Percentiles rank a stretch among this genome's conserved stretches.
These are phyloP conservation scores for Cryptococcus sp. DNA, from an alignment of 1,284 basidiomycete species.

Conservation along the genomic window DNA sequence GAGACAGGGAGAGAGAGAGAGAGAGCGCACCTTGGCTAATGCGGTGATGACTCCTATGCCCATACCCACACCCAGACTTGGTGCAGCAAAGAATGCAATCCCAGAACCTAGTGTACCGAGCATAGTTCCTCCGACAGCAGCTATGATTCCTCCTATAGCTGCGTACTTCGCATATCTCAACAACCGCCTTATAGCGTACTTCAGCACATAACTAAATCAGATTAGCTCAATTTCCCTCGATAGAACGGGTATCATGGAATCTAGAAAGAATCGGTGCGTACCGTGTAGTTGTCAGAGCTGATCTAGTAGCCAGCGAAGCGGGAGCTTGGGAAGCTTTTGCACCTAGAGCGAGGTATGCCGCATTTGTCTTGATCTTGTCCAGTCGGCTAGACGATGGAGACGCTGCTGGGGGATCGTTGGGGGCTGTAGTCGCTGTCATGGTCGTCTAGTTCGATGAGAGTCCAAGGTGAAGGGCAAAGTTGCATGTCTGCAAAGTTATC, in stretches of 20 bases:
- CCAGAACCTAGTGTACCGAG: constrained; percentile 41
- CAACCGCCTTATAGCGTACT: constrained; percentile 41
- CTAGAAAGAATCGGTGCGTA: constrained; percentile 1
- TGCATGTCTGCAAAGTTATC: too few species aligned
- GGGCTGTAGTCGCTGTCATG: neutral
- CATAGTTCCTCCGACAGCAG: constrained; percentile 37
- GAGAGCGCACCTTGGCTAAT: constrained; percentile 31
- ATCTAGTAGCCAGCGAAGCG: constrained; percentile 35
- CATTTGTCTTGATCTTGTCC: constrained; percentile 33
- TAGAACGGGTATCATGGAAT: neutral
- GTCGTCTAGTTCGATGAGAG: neutral
- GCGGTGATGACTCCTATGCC: constrained; percentile 39
- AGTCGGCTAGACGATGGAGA: constrained; percentile 9
- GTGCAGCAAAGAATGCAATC: constrained; percentile 43
- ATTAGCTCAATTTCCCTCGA: too few species aligned
- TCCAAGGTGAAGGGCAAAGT: neutral
- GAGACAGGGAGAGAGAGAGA: neutral
- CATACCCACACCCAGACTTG: constrained; percentile 35
- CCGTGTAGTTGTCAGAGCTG: constrained; percentile 40
- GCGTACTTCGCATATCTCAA: constrained; percentile 47
- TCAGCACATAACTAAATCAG: constrained; percentile 39
- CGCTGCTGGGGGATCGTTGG: constrained; percentile 10
- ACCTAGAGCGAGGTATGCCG: constrained; percentile 42
- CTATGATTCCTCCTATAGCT: constrained; percentile 33
- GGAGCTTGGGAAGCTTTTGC: constrained; percentile 33